These are phyloP conservation scores for barley (Hordeum vulgare) DNA, from an alignment of 176 grass and related monocot species.

Conservation along the genomic window DNA sequence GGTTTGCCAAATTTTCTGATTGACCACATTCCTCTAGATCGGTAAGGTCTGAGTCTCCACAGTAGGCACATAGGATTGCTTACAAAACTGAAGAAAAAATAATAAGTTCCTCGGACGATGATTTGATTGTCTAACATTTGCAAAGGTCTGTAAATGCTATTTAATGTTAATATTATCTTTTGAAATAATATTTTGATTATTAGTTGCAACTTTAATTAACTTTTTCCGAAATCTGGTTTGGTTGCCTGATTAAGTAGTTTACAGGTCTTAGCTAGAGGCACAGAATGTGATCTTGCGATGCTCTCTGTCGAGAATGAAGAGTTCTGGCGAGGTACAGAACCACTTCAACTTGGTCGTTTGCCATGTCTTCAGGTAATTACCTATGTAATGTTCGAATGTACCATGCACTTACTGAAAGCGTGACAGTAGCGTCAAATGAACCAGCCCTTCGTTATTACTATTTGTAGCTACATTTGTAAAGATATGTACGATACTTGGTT, in stretches of 20 bases:
- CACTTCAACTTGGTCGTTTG: constrained; percentile 80
- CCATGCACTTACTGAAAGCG: neutral
- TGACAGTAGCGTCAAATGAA: neutral
- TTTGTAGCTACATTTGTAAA: neutral
- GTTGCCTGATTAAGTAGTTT: constrained; percentile 33
- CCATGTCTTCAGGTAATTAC: constrained; percentile 84
- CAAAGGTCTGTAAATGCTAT: neutral
- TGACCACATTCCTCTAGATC: neutral
- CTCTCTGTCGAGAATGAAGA: constrained; percentile 93
- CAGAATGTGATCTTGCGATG: constrained; percentile 95
- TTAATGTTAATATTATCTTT: neutral
- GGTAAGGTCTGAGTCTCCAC: neutral
- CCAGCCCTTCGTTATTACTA: neutral
- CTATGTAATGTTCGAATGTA: neutral
- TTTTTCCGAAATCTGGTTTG: neutral
- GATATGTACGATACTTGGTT: neutral
- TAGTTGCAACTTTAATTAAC: neutral
- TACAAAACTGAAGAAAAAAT: neutral
- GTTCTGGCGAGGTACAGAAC: constrained; percentile 83
- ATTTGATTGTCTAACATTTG: neutral
- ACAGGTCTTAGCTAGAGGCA: constrained; percentile 92
- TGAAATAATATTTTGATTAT: neutral
- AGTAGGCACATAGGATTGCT: neutral
- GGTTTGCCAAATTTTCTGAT: neutral
- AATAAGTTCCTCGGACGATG: neutral